Conservation (phyloP, 2,329 filamentous ascomycete genomes). For the Dactylella cylindrospora region DNA sequence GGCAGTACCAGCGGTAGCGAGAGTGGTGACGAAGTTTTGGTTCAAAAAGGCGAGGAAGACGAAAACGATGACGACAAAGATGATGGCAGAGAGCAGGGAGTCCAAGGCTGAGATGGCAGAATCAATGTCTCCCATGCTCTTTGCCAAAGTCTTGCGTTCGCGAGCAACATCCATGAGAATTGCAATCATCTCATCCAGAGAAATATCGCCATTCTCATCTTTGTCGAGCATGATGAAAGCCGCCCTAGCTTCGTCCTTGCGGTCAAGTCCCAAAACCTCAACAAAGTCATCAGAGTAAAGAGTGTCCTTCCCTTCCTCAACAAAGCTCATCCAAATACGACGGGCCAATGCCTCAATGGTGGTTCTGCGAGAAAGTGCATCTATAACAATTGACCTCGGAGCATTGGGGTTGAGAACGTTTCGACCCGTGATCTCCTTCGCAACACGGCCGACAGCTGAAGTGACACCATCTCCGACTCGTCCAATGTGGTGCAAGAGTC, state of each 20-base stretch:
- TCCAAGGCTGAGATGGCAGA: slow-evolving; percentile 75
- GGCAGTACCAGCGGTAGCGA: slow-evolving; percentile 86
- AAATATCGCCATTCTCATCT: slow-evolving; percentile 91
- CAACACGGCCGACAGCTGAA: slow-evolving; percentile 87
- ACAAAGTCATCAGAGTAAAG: slow-evolving; percentile 78
- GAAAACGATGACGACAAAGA: slow-evolving; percentile 77
- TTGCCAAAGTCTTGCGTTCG: slow-evolving; percentile 82
- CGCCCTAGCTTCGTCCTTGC: slow-evolving; percentile 78
- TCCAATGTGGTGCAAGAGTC: slow-evolving; percentile 71
- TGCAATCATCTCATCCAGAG: slow-evolving; percentile 89
- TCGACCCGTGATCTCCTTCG: slow-evolving; percentile 87
- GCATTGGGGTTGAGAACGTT: slow-evolving; percentile 91
- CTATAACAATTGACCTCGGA: slow-evolving; percentile 82
- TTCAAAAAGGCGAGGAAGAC: slow-evolving; percentile 89
- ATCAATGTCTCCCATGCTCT: slow-evolving; percentile 93
- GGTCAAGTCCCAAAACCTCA: slow-evolving; percentile 78
- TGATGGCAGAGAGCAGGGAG: slow-evolving; percentile 76
- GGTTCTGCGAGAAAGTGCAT: slow-evolving; percentile 79
- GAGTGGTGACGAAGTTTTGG: slow-evolving; percentile 76
- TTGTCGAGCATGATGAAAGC: slow-evolving; percentile 78
- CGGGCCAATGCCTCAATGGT: slow-evolving; percentile 80
- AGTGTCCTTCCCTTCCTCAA: slow-evolving; percentile 80
- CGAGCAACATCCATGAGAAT: slow-evolving; percentile 81
- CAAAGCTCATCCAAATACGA: slow-evolving; percentile 97
- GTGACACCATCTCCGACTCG: slow-evolving; percentile 91